Evolutionary conservation across 208 protist species (phyloP), one percentile per base, ranked within the genome.

Genomic region (Leishmania tropica): DNA sequence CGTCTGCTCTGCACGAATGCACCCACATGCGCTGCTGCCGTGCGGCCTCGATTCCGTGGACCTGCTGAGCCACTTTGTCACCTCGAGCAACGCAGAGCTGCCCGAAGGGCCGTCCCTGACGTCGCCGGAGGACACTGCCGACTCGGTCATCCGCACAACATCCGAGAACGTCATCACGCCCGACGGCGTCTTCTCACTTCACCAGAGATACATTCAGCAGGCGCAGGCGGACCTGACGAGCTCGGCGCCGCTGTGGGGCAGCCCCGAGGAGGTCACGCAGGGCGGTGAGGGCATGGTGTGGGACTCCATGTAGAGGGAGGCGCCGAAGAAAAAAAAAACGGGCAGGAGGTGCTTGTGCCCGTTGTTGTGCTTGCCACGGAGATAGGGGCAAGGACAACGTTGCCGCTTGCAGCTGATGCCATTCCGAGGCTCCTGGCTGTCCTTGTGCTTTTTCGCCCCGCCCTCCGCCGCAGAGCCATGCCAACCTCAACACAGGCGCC

Each of bases 21-120:
- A 92, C 76, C 93, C 93, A 0, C 80, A 89, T 64, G 89, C 89
- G 17, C 89, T 96, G 78, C 84, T 96, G 1, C 93, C 93, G 13
- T 89, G 87, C 56, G 93, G 93, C 0, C 74, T 95, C 35, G 93
- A 96, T 65, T 76, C 89, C 42, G 76, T 88, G n/a, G 87, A 76
- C 0, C 76, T 94, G 21, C 85, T 96, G 62, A 88, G 79, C 76
- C 85, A 83, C 21, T 90, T 91, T 60, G 68, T 96, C 7, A 87
- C 89, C 15, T 89, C 91, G 19, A 79, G 83, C 15, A 84, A 79
- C 58, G 70, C 83, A 31, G 74, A 86, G 74, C 65, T 86, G n/a
- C 64, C 74, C 11, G 78, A 86, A 51, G 76, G 76, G 1, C n/a
- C 58, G 0, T 79, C 21, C 1, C 62, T 51, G 72, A 76, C 65